Base-by-base conservation (phyloP, 2,329 filamentous ascomycete species). In the Colletotrichum theobromicola region DNA sequence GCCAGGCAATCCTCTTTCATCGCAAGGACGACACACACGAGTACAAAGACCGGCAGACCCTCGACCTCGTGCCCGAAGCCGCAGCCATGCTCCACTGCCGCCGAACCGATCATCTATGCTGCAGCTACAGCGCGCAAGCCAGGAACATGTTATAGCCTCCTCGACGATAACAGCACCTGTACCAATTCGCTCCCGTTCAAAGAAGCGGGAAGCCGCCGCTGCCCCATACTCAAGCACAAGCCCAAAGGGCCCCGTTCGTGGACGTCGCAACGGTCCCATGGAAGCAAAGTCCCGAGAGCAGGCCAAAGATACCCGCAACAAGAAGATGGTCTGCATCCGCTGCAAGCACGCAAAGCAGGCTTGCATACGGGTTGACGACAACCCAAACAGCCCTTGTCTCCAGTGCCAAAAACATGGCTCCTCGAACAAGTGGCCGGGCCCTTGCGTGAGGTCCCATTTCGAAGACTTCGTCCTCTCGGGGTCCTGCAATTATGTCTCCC, bases 401-500 rank as follows among this genome's bases (percentile, higher is more conserved):
- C 67, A 75, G 10, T 77, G 76, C 42, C 37, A 66, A n/a, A 73
- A 35, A 28, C 66, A 70, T 7, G 67, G 67, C 15, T 32, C n/a
- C 13, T 70, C 53, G 8, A 66, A 57, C 35, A 75, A 70, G 15
- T 72, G 75, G 66, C 66, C 69, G 18, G 76, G 76, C 1, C 84
- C 85, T 13, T 87, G 85, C 75, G 83, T 84, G 9, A 82, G 81
- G 34, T 84, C 85, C 32, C 84, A 85, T 73, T 87, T 87, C 71
- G 81, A 84, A 24, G 85, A 82, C 66, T 84, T 87, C 66, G 83
- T 87, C 28, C 83, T 85, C 73, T 84, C 83, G 53, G 85, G 84
- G 53, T 85, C 84, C 6, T 86, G 84, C 78, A 86, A 87, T 72
- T 86, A 85, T 72, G 83, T 87, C 63, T 87, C 85, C 74, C 84